phyloP scores from a whole-genome alignment of 768 basidiomycete species.

The Mycena vulgaris region DNA sequence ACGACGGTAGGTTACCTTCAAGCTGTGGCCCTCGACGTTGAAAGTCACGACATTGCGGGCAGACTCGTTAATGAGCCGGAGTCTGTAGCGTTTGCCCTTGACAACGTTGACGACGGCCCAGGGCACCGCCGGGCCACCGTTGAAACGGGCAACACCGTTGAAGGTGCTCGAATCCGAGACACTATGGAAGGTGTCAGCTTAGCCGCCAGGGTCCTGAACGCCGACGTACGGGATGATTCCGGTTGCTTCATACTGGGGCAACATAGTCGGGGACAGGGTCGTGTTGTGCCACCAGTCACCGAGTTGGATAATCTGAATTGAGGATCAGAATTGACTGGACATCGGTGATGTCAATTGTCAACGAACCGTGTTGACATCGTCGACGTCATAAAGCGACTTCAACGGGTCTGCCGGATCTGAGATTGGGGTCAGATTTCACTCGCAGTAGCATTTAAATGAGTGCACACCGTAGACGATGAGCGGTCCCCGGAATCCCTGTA shows the following conservation, averaged over 20 bases:
- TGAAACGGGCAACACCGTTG: conserved; percentile 62
- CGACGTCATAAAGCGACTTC: conserved; percentile 59
- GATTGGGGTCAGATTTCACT: conserved; percentile 4
- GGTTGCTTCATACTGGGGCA: conserved; percentile 39
- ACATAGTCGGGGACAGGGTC: conserved; percentile 20
- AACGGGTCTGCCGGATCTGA: conserved; percentile 59
- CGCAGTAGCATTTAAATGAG: neutral
- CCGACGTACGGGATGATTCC: conserved; percentile 44
- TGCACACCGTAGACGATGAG: conserved; percentile 42
- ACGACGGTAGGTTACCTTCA: neutral
- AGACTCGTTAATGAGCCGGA: conserved; percentile 67
- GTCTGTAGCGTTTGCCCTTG: conserved; percentile 63
- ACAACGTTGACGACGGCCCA: conserved; percentile 60
- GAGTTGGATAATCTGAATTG: conserved; percentile 16
- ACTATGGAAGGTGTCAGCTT: neutral
- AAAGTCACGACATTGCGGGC: conserved; percentile 60
- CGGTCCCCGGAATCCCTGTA: conserved; percentile 48
- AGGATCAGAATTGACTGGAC: conserved; percentile 16
- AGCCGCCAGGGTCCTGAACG: neutral
- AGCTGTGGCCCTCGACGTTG: conserved; percentile 47
- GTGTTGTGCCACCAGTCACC: conserved; percentile 62
- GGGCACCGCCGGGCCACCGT: conserved; percentile 55
- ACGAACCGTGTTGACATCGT: conserved; percentile 51
- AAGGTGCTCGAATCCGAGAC: conserved; percentile 59
- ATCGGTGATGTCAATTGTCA: conserved; percentile 16